Evolutionary conservation across 352 stramenopile genomes (phyloP), one percentile per base, ranked within the genome.

Genomic region (Pythium insidiosum): DNA sequence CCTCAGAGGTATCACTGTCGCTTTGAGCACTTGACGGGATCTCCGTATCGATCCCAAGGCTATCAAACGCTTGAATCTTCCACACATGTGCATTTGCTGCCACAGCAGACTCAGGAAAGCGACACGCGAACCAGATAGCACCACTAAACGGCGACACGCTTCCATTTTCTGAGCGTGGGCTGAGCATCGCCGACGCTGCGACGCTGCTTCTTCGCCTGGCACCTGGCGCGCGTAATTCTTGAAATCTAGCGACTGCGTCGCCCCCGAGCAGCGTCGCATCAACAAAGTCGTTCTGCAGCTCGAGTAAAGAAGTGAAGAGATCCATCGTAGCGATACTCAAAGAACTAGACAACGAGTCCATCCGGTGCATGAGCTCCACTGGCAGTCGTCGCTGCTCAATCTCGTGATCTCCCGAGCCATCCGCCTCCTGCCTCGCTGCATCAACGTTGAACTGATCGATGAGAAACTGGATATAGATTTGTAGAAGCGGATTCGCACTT

Each of bases 281-380:
- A 2, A 81, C 66, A 12, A 67, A 67, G 2, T 72, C 56, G 25
- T 88, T 71, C 47, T 88, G 63, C 13, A 94, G 48, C 26, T 84
- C 70, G 18, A 94, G 48, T 4, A 94, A 39, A 23, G 63, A 73
- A 5, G 73, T 84, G 40, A 90, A 90, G 40, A 94, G 58, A 22
- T 94, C 78, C 28, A 94, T 88, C 3, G 81, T 87, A 19, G 72
- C 73, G 34, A 94, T 82, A 37, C 76, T 90, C 37, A 91, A 47
- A 20, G 77, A 86, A 21, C 64, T 81, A 1, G 78, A 91, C 13
- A 91, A 60, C 10, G 78, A 88, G 53, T 88, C 69, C 60, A 90
- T 87, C 35, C 77, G 78, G 31, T 85, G 73, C 15, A 91, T 64
- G 24, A 94, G 31, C 44, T 90, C 74, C 4, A 61, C 68, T 7